Base-by-base conservation (phyloP, 2,329 filamentous ascomycete species). In the Arthroderma sp. region DNA sequence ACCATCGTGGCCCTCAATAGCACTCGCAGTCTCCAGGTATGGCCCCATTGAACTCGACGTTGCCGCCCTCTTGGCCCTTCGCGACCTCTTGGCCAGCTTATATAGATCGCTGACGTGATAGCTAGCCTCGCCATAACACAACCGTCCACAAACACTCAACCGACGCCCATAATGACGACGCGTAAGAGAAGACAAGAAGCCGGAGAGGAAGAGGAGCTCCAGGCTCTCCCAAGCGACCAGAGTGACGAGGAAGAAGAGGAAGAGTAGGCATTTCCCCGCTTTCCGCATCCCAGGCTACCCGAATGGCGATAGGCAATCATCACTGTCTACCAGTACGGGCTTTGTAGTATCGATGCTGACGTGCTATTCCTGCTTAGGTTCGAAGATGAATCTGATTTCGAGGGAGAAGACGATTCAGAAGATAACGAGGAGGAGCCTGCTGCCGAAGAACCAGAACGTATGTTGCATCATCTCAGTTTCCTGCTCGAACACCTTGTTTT, bases 131-230 rank as follows among this genome's bases (percentile, higher is more conserved):
- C 49, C 43, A 19, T 35, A 54, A 43, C 11, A 25, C 2, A 28
- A 15, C 2, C 44, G 9, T 5, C n/a, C 51, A 5, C 6, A 55
- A n/a, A 28, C 54, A 13, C 28, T 17, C 41, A 56, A 51, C 38
- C 39, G 55, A 52, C 28, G 43, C 37, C 35, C 55, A 68, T 57
- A 35, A 77, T 76, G 75, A 69, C 73, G 21, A 76, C 75, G 62
- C 73, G 75, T 66, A 76, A 75, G 65, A 76, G 77, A 71, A 74
- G 75, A 69, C 73, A 74, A 60, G 75, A 78, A 31, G 68, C 73
- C 19, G 74, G 76, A 54, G 76, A 76, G 38, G 74, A 70, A 58
- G 71, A 74, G 56, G 72, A 76, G 62, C 70, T 79, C 3, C 71
- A 74, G 58, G 71, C 73, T 35, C 71, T 77, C 39, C 75, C 76